Evolutionary conservation across 148 eudicot genomes (phyloP).

Genomic region (Nepenthes gracilis): DNA sequence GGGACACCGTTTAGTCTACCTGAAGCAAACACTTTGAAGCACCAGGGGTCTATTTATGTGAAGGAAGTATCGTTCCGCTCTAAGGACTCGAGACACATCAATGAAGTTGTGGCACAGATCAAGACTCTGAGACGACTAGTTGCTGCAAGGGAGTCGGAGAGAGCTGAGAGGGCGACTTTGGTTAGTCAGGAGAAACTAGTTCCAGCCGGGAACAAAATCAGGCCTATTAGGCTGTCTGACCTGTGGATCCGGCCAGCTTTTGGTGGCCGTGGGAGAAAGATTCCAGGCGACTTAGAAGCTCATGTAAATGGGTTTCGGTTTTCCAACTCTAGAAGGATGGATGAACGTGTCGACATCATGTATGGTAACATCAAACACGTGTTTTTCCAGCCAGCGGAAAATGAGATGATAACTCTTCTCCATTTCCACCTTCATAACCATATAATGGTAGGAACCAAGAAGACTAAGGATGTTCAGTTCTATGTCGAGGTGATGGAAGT

Average conservation of each 20-base stretch:
- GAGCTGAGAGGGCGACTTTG: conserved; percentile 91
- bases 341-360: conserved; percentile 75
- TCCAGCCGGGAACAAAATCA: conserved; percentile 53
- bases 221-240: conserved; percentile 64
- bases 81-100: conserved; percentile 78
- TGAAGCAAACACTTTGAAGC: conserved; percentile 60
- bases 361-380: conserved; percentile 81
- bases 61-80: conserved; percentile 91
- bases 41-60: conserved; percentile 58
- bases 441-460: conserved; percentile 93
- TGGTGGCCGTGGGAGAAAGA: conserved; percentile 82
- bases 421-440: conserved; percentile 92
- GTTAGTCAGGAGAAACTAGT: conserved; percentile 81
- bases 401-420: conserved; percentile 84
- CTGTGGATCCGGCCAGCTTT: conserved; percentile 78
- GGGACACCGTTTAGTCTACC: conserved; percentile 66
- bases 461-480: conserved; percentile 94
- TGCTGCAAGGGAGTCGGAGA: conserved; percentile 77
- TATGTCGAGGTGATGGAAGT: conserved; percentile 94
- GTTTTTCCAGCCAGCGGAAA: conserved; percentile 96
- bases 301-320: conserved; percentile 77
- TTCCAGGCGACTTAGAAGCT: conserved; percentile 64
- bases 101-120: conserved; percentile 72
- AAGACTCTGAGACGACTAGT: conserved; percentile 72
- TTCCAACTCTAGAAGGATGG: conserved; percentile 57